Base-by-base conservation (phyloP, 2,329 filamentous ascomycete species). In the Chaetomiaceae sp. region DNA sequence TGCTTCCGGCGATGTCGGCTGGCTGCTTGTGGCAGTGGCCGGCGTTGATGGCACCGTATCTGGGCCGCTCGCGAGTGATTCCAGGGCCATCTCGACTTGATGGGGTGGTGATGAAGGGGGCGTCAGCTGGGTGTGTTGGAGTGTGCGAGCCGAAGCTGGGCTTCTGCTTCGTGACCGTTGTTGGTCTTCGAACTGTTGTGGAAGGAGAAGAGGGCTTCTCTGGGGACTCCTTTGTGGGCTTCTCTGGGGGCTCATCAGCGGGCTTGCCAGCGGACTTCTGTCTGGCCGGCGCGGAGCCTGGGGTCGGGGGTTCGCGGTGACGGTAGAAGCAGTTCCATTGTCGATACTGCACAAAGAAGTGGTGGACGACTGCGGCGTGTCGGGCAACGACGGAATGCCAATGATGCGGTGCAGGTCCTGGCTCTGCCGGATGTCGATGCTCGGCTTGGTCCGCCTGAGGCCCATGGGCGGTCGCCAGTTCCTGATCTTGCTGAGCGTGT, bases 341-440 rank as follows among this genome's bases (percentile, higher is more conserved):
- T 75, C 69, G 50, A 63, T 71, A 55, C 68, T 73, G 58, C 69
- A 73, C 60, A 76, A 70, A 62, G 75, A 77, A 56, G 68, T 73
- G 40, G 66, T 66, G 20, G 73, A 62, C 14, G 61, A 60, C 38
- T 58, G 58, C 21, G 60, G 61, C 33, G 61, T 64, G 31, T 62
- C 65, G n/a, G 68, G 67, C 16, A 71, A 60, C 40, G 69, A 65
- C 43, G 73, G 68, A 35, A 70, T 65, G 20, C 63, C 64, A 27
- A 67, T 60, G 50, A 70, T 67, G 54, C 66, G 66, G 58, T 72
- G 67, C 47, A 70, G 62, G 50, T 68, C 70, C 51, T 69, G 63
- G 54, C 66, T 62, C 49, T 66, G 68, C 48, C 64, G 67, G 50
- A 71, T 64, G 45, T 71, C 66, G 48, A 70, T 65, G 56, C 67